Conservation (phyloP, 2,329 filamentous ascomycete species). For the Neofusicoccum sp. region DNA sequence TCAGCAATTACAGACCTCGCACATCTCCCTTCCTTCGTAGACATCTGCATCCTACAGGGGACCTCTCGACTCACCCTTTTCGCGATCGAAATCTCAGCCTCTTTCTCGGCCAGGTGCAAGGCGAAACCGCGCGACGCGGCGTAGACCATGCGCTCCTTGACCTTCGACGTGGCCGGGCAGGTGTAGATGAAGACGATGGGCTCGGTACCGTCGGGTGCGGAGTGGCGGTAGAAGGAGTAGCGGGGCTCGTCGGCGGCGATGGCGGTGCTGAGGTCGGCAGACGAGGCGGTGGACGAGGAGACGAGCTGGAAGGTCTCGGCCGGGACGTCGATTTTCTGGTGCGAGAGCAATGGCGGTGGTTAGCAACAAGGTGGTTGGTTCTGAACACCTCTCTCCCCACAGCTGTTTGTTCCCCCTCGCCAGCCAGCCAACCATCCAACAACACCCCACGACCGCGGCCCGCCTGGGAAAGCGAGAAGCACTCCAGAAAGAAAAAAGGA, state of each 20-base stretch:
- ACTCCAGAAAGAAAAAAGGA: slow-evolving; percentile 22
- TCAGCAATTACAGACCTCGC: slow-evolving; percentile 55
- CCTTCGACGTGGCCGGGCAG: slow-evolving; percentile 68
- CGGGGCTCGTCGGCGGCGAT: slow-evolving; percentile 70
- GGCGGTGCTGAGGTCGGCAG: slow-evolving; percentile 56
- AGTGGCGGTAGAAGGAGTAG: slow-evolving; percentile 74
- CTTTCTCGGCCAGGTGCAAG: slow-evolving; percentile 61
- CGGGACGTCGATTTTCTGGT: slow-evolving; percentile 68
- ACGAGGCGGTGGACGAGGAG: slow-evolving; percentile 51
- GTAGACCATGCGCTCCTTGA: slow-evolving; percentile 85
- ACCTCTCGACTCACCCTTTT: slow-evolving; percentile 62
- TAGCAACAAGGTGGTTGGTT: background rate
- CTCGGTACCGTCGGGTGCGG: slow-evolving; percentile 50
- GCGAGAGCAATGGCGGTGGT: background rate
- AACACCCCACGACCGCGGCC: background rate
- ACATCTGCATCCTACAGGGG: slow-evolving; percentile 13
- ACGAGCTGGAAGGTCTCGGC: slow-evolving; percentile 69
- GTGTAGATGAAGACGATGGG: slow-evolving; percentile 80
- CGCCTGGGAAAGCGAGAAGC: background rate
- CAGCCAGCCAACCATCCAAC: background rate
- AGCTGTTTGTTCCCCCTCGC: slow-evolving; percentile 58
- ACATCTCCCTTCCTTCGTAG: background rate
- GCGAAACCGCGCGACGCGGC: slow-evolving; percentile 62
- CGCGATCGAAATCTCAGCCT: slow-evolving; percentile 64
- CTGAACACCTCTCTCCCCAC: slow-evolving; percentile 33